These are phyloP conservation scores for Epichloe elymi DNA, from an alignment of 2,329 filamentous ascomycete species.

Conservation along the genomic window DNA sequence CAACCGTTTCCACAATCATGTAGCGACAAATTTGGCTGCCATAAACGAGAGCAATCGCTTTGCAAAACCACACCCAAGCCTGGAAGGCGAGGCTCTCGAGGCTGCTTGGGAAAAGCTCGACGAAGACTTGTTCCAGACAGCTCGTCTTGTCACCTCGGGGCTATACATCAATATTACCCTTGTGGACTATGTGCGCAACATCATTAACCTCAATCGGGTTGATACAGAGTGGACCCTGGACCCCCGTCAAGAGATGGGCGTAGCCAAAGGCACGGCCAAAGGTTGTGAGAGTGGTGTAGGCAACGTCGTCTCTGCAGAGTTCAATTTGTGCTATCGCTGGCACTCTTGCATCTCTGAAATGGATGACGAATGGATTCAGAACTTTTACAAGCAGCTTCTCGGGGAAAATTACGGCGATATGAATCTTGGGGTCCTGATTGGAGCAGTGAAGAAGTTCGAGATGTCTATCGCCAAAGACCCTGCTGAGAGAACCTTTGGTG, in stretches of 20 bases:
- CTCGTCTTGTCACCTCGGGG: constrained; percentile 59
- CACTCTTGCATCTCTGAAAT: constrained; percentile 60
- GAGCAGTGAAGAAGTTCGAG: constrained; percentile 51
- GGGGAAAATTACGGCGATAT: constrained; percentile 41
- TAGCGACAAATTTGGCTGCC: constrained; percentile 63
- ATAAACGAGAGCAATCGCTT: constrained; percentile 82
- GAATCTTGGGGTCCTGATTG: constrained; percentile 45
- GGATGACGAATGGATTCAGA: constrained; percentile 70
- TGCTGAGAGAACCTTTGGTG: constrained; percentile 52
- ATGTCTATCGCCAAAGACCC: constrained; percentile 51
- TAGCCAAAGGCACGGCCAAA: constrained; percentile 35
- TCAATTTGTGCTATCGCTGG: constrained; percentile 82
- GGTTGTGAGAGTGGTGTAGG: constrained; percentile 59
- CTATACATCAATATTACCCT: constrained; percentile 70
- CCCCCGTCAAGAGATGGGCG: constrained; percentile 55
- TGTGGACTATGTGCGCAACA: constrained; percentile 66
- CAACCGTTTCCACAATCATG: constrained; percentile 77
- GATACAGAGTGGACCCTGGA: constrained; percentile 75
- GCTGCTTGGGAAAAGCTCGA: constrained; percentile 56
- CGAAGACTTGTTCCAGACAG: constrained; percentile 68
- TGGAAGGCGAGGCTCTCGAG: constrained; percentile 34
- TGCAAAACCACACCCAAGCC: constrained; percentile 41
- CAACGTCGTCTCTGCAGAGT: constrained; percentile 76
- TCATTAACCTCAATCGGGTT: constrained; percentile 43
- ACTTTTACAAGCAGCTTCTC: constrained; percentile 51